phyloP scores from a whole-genome alignment of 2,329 filamentous ascomycete species.

The Cercospora sp. region DNA sequence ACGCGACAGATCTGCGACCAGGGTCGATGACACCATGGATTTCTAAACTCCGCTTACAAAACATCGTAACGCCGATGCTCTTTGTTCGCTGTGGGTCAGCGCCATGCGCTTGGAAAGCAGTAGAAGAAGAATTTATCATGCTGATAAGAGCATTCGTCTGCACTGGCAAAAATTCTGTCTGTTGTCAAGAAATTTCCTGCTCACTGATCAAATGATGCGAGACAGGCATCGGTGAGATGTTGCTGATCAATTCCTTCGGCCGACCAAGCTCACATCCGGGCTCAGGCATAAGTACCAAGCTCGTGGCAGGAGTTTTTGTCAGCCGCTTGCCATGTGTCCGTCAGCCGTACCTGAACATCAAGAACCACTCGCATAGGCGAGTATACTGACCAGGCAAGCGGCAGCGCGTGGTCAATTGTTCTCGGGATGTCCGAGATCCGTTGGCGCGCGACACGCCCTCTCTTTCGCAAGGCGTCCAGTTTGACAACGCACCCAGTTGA shows the following conservation, averaged over 20 bases:
- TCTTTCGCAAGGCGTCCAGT: neutral
- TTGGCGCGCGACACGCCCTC: neutral
- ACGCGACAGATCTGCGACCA: conserved; percentile 4
- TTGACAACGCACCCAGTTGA: neutral
- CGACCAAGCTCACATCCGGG: neutral
- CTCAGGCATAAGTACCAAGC: neutral
- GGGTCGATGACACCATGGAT: conserved; percentile 1
- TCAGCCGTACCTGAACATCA: conserved; percentile 6
- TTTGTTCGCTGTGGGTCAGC: neutral
- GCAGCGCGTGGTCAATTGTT: neutral
- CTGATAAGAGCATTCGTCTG: neutral
- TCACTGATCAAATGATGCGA: neutral
- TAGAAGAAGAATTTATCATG: neutral
- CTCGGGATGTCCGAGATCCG: neutral
- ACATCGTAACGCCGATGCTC: neutral
- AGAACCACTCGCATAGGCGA: neutral
- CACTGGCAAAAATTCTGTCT: neutral
- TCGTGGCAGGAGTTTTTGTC: neutral
- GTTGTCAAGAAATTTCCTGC: neutral
- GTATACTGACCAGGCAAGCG: neutral
- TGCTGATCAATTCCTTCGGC: neutral
- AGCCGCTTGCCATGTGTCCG: neutral
- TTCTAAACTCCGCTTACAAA: conserved; percentile 13
- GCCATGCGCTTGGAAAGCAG: neutral
- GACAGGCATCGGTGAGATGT: neutral